Conservation (phyloP, 306 rosid genomes). For the Rubus idaeus region DNA sequence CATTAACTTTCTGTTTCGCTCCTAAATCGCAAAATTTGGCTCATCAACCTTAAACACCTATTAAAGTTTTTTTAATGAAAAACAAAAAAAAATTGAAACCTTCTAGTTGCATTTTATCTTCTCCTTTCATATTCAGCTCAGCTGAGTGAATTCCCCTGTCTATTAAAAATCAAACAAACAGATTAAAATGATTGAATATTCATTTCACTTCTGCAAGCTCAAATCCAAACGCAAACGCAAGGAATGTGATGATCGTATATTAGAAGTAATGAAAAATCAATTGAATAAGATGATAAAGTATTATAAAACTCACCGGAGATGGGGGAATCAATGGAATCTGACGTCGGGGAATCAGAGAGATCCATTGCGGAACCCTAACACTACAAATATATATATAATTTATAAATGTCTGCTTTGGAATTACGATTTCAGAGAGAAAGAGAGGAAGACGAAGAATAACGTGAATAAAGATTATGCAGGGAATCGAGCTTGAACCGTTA, state of each 20-base stretch:
- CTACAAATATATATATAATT: background rate
- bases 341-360: background rate
- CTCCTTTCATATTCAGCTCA: background rate
- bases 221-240: background rate
- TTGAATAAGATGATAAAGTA: too few species aligned
- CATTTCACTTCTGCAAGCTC: background rate
- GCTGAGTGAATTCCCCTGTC: background rate
- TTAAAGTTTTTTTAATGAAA: background rate
- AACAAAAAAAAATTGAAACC: background rate
- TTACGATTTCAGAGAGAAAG: background rate
- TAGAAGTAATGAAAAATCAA: background rate
- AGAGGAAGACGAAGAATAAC: background rate
- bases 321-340: slow-evolving; percentile 6
- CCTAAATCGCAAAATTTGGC: too few species aligned
- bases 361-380: slow-evolving; percentile 7
- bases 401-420: background rate
- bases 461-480: background rate
- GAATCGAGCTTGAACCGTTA: background rate
- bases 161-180: background rate
- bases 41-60: background rate
- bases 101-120: background rate
- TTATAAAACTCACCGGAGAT: slow-evolving; percentile 7
- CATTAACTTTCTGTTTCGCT: too few species aligned
- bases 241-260: background rate
- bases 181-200: background rate